Evolutionary conservation across 371 early-diverging fungal species (phyloP), one percentile per base, ranked within the genome.

Genomic region (Gilbertella persicaria): DNA sequence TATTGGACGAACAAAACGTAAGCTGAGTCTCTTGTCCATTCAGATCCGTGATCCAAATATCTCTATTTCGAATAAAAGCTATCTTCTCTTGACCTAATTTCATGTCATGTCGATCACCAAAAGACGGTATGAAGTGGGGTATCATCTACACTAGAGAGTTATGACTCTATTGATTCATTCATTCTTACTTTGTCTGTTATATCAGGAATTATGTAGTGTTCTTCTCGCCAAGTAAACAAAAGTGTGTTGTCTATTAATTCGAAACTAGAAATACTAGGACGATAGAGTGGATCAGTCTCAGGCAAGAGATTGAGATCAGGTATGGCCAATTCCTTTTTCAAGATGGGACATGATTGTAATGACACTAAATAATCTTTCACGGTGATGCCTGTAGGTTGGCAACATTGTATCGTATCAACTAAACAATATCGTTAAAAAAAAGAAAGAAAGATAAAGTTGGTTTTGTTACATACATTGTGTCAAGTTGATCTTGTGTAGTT

Each of bases 11-110:
- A 30, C 80, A 79, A 45, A 78, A 77, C 14, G 90, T 90, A 23
- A 90, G 67, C 42, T 82, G 86, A 9, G 69, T 68, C 47, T 90
- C 90, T 7, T 66, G 43, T 0, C 89, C 90, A 9, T 73, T 53
- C 6, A 73, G 50, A 13, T 82, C 79, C 17, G 73, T 64, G 0
- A 86, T 78, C 86, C 87, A 90, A 20, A 90, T 67, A 64, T 90
- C 85, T 30, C 84, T 66, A 42, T 86, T 55, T 6, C 83, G 69
- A 2, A 86, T 72, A 61, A 85, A 90, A 1, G 88, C 73, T 14
- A 87, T 66, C 6, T 71, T 47, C 12, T 57, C 38, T 7, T 85
- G 85, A 16, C 88, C 88, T 10, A 90, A 56, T 54, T 87, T 83
- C 1, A 87, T 80, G 57, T 90, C 88, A 4, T 55, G 33, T 41